These are phyloP conservation scores for Xylona heveae DNA, from an alignment of 495 filamentous ascomycete genomes.

Conservation along the genomic window DNA sequence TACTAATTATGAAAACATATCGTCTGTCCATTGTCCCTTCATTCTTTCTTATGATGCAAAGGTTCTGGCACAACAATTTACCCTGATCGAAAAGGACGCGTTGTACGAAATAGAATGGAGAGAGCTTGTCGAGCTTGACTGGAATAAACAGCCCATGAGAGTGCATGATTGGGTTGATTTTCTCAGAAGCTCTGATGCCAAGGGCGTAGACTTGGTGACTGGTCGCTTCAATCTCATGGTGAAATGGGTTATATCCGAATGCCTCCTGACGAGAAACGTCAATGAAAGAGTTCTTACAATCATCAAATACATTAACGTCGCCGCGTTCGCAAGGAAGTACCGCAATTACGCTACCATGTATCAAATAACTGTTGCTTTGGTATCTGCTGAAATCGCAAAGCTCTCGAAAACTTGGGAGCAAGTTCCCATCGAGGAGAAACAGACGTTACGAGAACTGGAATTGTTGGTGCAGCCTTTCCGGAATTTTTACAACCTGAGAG, in stretches of 20 bases:
- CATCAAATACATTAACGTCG: slow-evolving; percentile 83
- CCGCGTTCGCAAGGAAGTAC: slow-evolving; percentile 58
- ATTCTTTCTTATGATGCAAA: slow-evolving; percentile 81
- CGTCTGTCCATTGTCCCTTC: slow-evolving; percentile 70
- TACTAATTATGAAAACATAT: too few species aligned
- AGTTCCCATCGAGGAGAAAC: slow-evolving; percentile 45
- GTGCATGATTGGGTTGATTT: slow-evolving; percentile 82
- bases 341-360: slow-evolving; percentile 95
- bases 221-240: slow-evolving; percentile 94
- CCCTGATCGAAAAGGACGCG: slow-evolving; percentile 88
- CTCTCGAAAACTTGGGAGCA: slow-evolving; percentile 65
- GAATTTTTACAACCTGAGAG: slow-evolving; percentile 77
- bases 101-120: slow-evolving; percentile 95
- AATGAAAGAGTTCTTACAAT: slow-evolving; percentile 70
- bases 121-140: slow-evolving; percentile 85
- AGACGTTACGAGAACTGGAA: slow-evolving; percentile 63
- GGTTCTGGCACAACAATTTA: slow-evolving; percentile 80
- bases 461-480: slow-evolving; percentile 62
- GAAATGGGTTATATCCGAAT: slow-evolving; percentile 88
- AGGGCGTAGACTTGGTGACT: slow-evolving; percentile 86
- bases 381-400: slow-evolving; percentile 58
- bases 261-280: slow-evolving; percentile 62
- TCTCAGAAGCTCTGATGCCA: slow-evolving; percentile 56
- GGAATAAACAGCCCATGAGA: slow-evolving; percentile 50
- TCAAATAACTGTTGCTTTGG: slow-evolving; percentile 79